These are phyloP conservation scores for Fusarium burgessii DNA, from an alignment of 2,329 filamentous ascomycete species.

Conservation along the genomic window DNA sequence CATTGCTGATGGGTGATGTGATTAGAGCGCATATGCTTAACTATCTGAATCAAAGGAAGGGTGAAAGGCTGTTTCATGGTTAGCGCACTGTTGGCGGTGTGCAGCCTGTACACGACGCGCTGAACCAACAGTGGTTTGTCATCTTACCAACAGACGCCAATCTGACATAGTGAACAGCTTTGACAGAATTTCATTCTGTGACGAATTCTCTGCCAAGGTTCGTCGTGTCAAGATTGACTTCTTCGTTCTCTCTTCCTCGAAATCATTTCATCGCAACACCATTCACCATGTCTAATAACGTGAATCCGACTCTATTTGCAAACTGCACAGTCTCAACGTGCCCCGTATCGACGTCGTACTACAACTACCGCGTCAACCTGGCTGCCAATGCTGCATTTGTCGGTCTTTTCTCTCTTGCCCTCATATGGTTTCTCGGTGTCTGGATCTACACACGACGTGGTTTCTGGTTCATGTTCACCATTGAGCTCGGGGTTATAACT, in stretches of 20 bases:
- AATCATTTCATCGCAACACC: neutral
- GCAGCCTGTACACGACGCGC: neutral
- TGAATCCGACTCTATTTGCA: neutral
- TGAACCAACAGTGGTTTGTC: neutral
- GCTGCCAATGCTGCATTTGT: neutral
- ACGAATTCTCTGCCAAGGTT: too few relatives aligned
- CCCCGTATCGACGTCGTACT: neutral
- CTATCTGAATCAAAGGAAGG: neutral
- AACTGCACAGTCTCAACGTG: neutral
- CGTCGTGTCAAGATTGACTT: too few relatives aligned
- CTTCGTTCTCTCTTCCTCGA: neutral
- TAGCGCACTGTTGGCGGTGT: neutral
- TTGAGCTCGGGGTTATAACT: neutral
- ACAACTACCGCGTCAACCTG: neutral
- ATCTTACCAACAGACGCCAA: neutral
- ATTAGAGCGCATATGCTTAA: too few relatives aligned
- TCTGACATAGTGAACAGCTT: neutral
- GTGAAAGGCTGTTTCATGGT: neutral
- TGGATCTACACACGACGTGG: neutral
- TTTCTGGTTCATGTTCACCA: conserved; percentile 2
- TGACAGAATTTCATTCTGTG: neutral
- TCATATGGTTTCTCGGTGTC: neutral
- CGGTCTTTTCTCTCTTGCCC: neutral
- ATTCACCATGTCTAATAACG: neutral
- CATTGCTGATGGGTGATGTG: too few relatives aligned